Evolutionary conservation across 2,329 filamentous ascomycete species (phyloP).

Genomic region (Talaromyces sp.): DNA sequence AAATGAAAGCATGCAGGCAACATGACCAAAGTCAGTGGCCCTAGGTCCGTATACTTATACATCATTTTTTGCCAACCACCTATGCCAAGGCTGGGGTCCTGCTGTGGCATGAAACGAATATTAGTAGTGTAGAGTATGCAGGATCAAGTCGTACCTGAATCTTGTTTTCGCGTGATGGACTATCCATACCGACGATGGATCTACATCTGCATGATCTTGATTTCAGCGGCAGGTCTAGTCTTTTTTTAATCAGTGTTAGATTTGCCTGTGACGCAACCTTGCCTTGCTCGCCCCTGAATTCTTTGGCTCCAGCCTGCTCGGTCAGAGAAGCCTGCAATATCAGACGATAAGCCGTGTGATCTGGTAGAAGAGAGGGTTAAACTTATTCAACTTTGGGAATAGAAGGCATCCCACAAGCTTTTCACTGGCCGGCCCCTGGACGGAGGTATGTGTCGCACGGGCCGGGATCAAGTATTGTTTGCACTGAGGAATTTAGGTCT

Average conservation of each 20-base stretch:
- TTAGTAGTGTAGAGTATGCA: neutral
- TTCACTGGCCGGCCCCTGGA: neutral
- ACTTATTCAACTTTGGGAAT: neutral
- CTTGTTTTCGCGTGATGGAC: neutral
- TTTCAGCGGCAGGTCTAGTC: neutral
- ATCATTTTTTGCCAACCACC: slow-evolving; percentile 6
- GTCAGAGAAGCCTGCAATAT: neutral
- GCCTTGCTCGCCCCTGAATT: neutral
- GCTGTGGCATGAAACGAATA: slow-evolving; percentile 7
- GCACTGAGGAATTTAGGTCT: slow-evolving; percentile 5
- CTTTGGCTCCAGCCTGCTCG: neutral
- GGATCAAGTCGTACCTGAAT: neutral
- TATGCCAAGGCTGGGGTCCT: slow-evolving; percentile 2
- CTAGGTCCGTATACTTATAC: neutral
- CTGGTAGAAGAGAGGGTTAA: neutral
- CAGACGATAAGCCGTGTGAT: neutral
- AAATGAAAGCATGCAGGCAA: neutral
- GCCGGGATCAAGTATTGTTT: neutral
- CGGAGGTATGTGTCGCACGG: slow-evolving; percentile 1
- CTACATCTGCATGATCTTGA: neutral
- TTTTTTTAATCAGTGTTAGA: neutral
- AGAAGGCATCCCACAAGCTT: neutral
- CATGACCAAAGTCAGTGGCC: neutral
- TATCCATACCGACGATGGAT: neutral
- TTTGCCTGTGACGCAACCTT: neutral